phyloP scores from a whole-genome alignment of 2,329 filamentous ascomycete genomes.

The Phaeosphaeriaceae sp. region DNA sequence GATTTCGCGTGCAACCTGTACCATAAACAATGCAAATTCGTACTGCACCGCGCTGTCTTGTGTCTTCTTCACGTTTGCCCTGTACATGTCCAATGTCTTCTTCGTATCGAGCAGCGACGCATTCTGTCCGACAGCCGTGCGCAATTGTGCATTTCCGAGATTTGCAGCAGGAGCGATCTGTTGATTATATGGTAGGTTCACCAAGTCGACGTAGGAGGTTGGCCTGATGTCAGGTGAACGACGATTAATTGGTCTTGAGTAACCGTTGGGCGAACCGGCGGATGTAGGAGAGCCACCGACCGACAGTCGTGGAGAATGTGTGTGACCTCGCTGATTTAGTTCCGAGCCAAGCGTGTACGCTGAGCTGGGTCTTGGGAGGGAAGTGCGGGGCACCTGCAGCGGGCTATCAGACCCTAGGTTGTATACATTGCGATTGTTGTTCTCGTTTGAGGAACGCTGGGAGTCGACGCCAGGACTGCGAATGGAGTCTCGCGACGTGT shows the following conservation, averaged over 20 bases:
- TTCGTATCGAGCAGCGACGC: slow-evolving; percentile 89
- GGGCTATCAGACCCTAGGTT: slow-evolving; percentile 39
- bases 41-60: slow-evolving; percentile 90
- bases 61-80: slow-evolving; percentile 96
- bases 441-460: slow-evolving; percentile 39
- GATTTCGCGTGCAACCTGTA: slow-evolving; percentile 84
- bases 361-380: slow-evolving; percentile 74
- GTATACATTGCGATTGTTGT: slow-evolving; percentile 37
- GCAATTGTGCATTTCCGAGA: slow-evolving; percentile 82
- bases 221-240: slow-evolving; percentile 66
- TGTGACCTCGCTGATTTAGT: slow-evolving; percentile 66
- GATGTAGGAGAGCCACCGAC: slow-evolving; percentile 49
- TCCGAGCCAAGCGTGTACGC: slow-evolving; percentile 79
- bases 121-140: slow-evolving; percentile 82
- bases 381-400: slow-evolving; percentile 58
- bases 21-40: slow-evolving; percentile 93
- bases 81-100: slow-evolving; percentile 97
- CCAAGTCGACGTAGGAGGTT: slow-evolving; percentile 66
- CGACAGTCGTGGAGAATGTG: slow-evolving; percentile 61
- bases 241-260: slow-evolving; percentile 58
- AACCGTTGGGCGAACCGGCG: slow-evolving; percentile 49
- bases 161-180: slow-evolving; percentile 69
- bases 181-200: slow-evolving; percentile 78
- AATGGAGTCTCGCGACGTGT: slow-evolving; percentile 32
- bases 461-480: slow-evolving; percentile 38